These are phyloP conservation scores for Ceratobasidium papillatum DNA, from an alignment of 1,284 basidiomycete species.

Conservation along the genomic window DNA sequence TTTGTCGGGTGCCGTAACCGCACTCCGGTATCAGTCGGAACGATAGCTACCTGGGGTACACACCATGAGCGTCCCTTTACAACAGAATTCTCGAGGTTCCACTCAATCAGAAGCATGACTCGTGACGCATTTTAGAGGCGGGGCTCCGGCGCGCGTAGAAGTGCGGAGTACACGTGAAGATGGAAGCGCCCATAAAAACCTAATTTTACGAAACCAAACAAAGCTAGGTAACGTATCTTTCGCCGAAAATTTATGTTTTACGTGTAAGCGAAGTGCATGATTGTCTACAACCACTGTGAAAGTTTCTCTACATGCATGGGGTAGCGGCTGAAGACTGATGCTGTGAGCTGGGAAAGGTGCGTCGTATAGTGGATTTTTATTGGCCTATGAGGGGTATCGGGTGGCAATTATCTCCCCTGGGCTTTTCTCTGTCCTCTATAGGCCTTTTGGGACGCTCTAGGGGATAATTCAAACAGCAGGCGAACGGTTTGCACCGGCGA, in stretches of 20 bases:
- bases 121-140: constrained; percentile 5
- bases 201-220: constrained; percentile 4
- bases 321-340: too few relatives aligned
- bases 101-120: background rate
- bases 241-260: background rate
- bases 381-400: too few relatives aligned
- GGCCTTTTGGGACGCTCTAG: too few relatives aligned
- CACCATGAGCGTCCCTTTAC: background rate
- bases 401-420: too few relatives aligned
- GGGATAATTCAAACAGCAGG: too few relatives aligned
- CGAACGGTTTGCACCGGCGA: too few relatives aligned
- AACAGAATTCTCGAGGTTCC: too few relatives aligned
- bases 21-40: background rate
- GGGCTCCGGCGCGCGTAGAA: constrained; percentile 7
- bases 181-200: background rate
- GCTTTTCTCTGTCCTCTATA: too few relatives aligned
- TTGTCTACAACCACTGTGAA: background rate
- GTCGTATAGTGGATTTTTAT: too few relatives aligned
- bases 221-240: background rate
- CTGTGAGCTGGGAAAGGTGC: too few relatives aligned
- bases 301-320: background rate
- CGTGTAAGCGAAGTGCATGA: background rate
- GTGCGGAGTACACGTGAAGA: constrained; percentile 11
- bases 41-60: background rate
- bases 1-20: background rate